phyloP scores from a whole-genome alignment of 2,329 filamentous ascomycete genomes.

The Elsinoe australis region DNA sequence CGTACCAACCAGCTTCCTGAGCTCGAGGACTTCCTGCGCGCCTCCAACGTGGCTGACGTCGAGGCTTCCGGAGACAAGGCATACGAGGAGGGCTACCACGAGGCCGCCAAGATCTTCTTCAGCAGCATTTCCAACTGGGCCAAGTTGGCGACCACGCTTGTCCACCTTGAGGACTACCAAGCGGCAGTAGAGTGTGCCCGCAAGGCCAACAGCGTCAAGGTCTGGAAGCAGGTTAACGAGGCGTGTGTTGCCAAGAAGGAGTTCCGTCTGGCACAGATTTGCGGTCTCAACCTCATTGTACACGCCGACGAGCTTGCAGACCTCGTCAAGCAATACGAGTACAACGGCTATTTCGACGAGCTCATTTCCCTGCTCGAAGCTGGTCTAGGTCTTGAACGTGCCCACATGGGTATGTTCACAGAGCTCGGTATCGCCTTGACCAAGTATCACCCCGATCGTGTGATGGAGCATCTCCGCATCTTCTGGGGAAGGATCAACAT shows the following conservation, averaged over 20 bases:
- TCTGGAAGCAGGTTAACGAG: slow-evolving; percentile 97
- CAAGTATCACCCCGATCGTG: slow-evolving; percentile 88
- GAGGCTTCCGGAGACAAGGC: slow-evolving; percentile 98
- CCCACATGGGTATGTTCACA: slow-evolving; percentile 97
- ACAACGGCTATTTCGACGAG: slow-evolving; percentile 96
- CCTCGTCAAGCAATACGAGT: slow-evolving; percentile 93
- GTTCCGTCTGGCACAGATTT: slow-evolving; percentile 97
- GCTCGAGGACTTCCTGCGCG: slow-evolving; percentile 90
- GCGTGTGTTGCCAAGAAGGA: slow-evolving; percentile 97
- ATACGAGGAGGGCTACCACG: slow-evolving; percentile 85
- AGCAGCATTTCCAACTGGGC: slow-evolving; percentile 99
- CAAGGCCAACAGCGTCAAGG: slow-evolving; percentile 98
- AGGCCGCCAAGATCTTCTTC: slow-evolving; percentile 98
- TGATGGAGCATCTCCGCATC: slow-evolving; percentile 97
- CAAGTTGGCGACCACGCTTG: slow-evolving; percentile 92
- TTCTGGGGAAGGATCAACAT: slow-evolving; percentile 99
- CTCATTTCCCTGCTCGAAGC: slow-evolving; percentile 91
- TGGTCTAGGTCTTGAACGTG: slow-evolving; percentile 63
- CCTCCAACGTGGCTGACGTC: slow-evolving; percentile 88
- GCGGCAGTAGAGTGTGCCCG: slow-evolving; percentile 94
- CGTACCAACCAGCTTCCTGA: slow-evolving; percentile 85
- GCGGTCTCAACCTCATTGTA: slow-evolving; percentile 93
- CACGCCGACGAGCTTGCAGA: slow-evolving; percentile 92
- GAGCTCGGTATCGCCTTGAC: slow-evolving; percentile 83
- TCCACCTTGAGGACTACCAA: slow-evolving; percentile 96